Base-by-base conservation (phyloP, 495 filamentous ascomycete species). In the Lasiosphaeriaceae sp. region DNA sequence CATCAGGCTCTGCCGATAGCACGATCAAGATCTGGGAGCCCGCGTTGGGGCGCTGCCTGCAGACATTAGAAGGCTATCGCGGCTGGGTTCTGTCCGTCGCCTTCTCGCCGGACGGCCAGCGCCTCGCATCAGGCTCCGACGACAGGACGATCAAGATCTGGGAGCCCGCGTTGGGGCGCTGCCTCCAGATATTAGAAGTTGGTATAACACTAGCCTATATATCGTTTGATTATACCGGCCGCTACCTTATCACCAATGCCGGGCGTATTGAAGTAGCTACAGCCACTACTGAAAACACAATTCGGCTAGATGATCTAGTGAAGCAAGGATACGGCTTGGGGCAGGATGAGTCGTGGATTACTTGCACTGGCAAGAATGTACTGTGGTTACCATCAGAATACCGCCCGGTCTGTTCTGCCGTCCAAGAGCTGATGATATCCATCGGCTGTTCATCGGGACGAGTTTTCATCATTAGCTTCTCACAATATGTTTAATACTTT, bases 101-200 rank as follows among this genome's bases (percentile, higher is more conserved):
- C 9, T 61, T 61, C 47, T 61, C 47, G 3, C 48, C 47, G 5
- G 41, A 61, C 47, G 43, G 48, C 48, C 19, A 96, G 61, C 82
- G 93, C 23, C 82, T 96, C 17, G 90, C 90, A 24, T 96, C 91
- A 0, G 85, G 86, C 11, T 96, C 92, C 0, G 89, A 87, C 3
- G 92, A 96, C 71, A 84, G 88, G 59, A 95, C 91, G 0, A 83
- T 94, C 52, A 96, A 96, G 70, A 77, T 96, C 12, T 96, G 92
- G 92, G 91, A 96, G 72, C 72, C 96, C 47, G 86, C 90, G 29
- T 90, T 86, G 37, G 92, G 92, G 2, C 72, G 83, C 3, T 83
- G 87, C 52, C 73, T 96, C 7, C 90, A 90, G 68, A 96, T 89
- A 45, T 81, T 96, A 2, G 88, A 96, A 71, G 90, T n/a, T n/a